Evolutionary conservation across 345 rosid species (phyloP).

Genomic region (Gossypium mustelinum): DNA sequence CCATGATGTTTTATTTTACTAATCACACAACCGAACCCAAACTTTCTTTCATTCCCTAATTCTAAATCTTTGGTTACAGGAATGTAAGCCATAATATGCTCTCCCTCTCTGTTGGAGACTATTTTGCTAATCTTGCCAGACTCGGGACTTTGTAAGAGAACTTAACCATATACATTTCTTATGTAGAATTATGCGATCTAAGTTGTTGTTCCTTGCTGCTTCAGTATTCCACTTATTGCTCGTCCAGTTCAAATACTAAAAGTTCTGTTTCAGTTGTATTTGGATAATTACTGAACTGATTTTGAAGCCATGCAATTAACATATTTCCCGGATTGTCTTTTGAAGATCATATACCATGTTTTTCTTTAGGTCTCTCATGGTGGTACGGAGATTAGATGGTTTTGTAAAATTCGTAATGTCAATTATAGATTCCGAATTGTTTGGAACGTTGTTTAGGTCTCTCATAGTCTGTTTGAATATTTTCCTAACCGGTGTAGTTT

Average conservation of each 20-base stretch:
- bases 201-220: background rate
- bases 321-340: background rate
- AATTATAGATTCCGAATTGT: background rate
- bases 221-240: background rate
- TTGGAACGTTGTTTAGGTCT: background rate
- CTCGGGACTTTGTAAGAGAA: constrained; percentile 71
- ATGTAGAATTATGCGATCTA: background rate
- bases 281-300: background rate
- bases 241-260: background rate
- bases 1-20: constrained; percentile 12
- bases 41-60: constrained; percentile 12
- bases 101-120: constrained; percentile 58
- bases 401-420: background rate
- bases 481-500: background rate
- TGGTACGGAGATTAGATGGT: background rate
- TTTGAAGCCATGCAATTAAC: background rate
- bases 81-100: constrained; percentile 79
- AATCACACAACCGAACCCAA: background rate
- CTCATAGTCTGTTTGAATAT: constrained; percentile 5
- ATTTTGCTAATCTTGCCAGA: constrained; percentile 48
- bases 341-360: background rate
- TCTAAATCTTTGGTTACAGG: constrained; percentile 32
- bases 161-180: background rate
- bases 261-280: background rate
- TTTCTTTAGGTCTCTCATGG: background rate